Evolutionary conservation across 495 filamentous ascomycete species (phyloP).

Genomic region (Bacidia rubella): DNA sequence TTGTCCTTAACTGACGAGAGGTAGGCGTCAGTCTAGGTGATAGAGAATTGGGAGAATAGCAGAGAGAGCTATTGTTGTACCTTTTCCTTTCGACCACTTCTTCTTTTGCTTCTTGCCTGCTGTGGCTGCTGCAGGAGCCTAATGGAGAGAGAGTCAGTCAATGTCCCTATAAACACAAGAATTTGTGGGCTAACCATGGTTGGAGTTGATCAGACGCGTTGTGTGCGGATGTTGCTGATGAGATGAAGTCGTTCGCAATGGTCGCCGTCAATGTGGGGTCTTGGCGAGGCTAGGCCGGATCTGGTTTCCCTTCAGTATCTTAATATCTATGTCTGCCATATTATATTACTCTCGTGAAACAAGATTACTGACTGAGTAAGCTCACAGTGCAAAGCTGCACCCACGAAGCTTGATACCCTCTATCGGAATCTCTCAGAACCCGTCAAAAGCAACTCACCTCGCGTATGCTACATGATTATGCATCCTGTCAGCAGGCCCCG

Average conservation of each 20-base stretch:
- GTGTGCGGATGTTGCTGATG: not conserved
- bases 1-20: constrained; percentile 91
- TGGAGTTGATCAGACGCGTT: not conserved
- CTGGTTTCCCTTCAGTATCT: not conserved
- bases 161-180: not conserved
- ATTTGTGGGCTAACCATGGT: not conserved
- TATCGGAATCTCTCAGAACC: not conserved
- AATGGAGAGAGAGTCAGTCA: constrained; percentile 9
- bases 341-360: too few species aligned
- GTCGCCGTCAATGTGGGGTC: not conserved
- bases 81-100: constrained; percentile 99
- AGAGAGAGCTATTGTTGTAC: constrained; percentile 36
- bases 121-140: constrained; percentile 60
- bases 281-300: not conserved
- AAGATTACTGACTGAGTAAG: too few species aligned
- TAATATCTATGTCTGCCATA: not conserved
- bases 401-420: not conserved
- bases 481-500: too few species aligned
- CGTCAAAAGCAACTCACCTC: too few species aligned
- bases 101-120: constrained; percentile 98
- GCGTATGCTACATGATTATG: too few species aligned
- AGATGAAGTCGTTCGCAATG: not conserved
- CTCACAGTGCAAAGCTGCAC: too few species aligned
- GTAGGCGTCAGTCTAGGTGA: not conserved
- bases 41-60: not conserved